phyloP scores from a whole-genome alignment of 2,329 filamentous ascomycete genomes.

The Fusarium nygamai region DNA sequence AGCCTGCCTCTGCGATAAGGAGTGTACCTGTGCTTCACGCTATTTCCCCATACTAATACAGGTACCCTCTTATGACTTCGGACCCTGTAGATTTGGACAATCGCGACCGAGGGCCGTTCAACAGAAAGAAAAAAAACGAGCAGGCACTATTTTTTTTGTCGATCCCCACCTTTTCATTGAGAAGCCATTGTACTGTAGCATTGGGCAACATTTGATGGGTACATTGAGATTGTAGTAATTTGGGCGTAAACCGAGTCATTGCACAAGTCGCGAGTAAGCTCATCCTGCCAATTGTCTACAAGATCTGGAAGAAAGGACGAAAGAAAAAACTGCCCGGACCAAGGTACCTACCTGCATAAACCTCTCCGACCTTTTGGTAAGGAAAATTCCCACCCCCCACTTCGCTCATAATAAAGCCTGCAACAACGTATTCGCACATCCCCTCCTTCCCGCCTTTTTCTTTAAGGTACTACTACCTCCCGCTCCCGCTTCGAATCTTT shows the following conservation, averaged over 20 bases:
- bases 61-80: slow-evolving; percentile 31
- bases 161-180: slow-evolving; percentile 9
- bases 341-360: neutral
- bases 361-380: slow-evolving; percentile 17
- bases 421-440: slow-evolving; percentile 45
- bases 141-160: slow-evolving; percentile 13
- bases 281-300: neutral
- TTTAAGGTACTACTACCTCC: slow-evolving; percentile 42
- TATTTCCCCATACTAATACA: slow-evolving; percentile 2
- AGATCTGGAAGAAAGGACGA: neutral
- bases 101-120: slow-evolving; percentile 37
- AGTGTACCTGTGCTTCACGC: slow-evolving; percentile 22
- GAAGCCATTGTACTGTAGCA: slow-evolving; percentile 11
- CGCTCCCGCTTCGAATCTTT: slow-evolving; percentile 45
- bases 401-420: slow-evolving; percentile 36
- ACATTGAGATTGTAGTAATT: neutral
- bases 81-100: slow-evolving; percentile 21
- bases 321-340: slow-evolving; percentile 7
- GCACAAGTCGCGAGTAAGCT: slow-evolving; percentile 14
- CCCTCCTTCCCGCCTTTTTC: slow-evolving; percentile 44
- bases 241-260: slow-evolving; percentile 6
- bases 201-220: slow-evolving; percentile 17
- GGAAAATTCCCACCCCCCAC: slow-evolving; percentile 39
- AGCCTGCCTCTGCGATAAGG: slow-evolving; percentile 28
- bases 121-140: slow-evolving; percentile 7